Conservation (phyloP, 345 rosid species). For the Turritis glabra region DNA sequence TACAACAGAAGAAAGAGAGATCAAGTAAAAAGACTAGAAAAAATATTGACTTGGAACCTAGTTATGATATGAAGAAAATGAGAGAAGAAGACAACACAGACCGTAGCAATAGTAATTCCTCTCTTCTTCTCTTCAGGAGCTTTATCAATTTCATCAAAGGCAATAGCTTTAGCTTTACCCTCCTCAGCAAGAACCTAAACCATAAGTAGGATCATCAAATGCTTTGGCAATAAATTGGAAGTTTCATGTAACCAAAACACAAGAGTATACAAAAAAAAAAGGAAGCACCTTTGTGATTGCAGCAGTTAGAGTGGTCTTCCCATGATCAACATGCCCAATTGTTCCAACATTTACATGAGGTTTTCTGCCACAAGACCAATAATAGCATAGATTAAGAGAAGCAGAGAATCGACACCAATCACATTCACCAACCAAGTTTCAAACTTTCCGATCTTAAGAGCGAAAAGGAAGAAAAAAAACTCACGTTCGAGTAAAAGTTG, state of each 20-base stretch:
- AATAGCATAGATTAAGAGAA: background rate
- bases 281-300: constrained; percentile 71
- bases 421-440: background rate
- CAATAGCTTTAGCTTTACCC: constrained; percentile 96
- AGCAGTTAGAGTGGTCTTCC: constrained; percentile 97
- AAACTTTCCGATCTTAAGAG: background rate
- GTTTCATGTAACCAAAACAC: background rate
- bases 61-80: background rate
- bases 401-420: background rate
- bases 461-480: background rate
- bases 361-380: constrained; percentile 49
- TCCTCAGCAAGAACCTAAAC: constrained; percentile 90
- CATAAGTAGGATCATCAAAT: background rate
- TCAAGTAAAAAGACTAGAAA: background rate
- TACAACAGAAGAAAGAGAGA: constrained; percentile 44
- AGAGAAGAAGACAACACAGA: constrained; percentile 39
- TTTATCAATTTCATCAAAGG: constrained; percentile 99
- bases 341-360: constrained; percentile 99
- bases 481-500: constrained; percentile 84
- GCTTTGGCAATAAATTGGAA: background rate
- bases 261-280: background rate
- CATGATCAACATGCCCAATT: constrained; percentile 99
- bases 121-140: constrained; percentile 99
- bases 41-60: background rate
- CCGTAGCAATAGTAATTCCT: constrained; percentile 98